phyloP scores from a whole-genome alignment of 2,329 filamentous ascomycete genomes.

The Fonsecaea erecta region DNA sequence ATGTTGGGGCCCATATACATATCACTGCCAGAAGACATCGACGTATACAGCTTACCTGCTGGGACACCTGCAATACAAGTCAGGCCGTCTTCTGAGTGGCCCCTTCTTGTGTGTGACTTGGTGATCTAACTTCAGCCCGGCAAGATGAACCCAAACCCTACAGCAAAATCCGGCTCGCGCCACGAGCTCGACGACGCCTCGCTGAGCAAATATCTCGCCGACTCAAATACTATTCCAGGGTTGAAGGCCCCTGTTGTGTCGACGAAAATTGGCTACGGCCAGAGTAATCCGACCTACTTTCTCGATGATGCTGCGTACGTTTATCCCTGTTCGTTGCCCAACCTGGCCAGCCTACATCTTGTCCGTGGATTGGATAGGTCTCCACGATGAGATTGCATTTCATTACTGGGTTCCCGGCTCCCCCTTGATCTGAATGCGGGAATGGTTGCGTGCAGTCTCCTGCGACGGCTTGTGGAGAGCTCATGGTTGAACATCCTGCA shows the following conservation, averaged over 20 bases:
- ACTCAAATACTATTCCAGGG: slow-evolving; percentile 21
- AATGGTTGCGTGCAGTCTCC: background rate
- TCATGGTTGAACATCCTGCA: background rate
- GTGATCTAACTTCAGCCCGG: background rate
- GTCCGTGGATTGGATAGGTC: background rate
- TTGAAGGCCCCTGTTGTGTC: slow-evolving; percentile 26
- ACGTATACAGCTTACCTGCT: background rate
- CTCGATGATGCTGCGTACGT: slow-evolving; percentile 32
- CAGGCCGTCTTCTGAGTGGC: background rate
- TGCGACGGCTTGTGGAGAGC: background rate
- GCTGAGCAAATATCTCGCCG: slow-evolving; percentile 23
- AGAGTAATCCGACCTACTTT: slow-evolving; percentile 34
- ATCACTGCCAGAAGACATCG: background rate
- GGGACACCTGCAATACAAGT: background rate
- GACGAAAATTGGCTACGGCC: slow-evolving; percentile 33
- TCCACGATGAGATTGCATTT: background rate
- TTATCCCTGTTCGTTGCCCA: background rate
- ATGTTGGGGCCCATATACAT: background rate
- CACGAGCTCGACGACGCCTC: slow-evolving; percentile 27
- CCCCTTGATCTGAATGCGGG: background rate
- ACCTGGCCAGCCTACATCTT: background rate
- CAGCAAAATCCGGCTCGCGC: slow-evolving; percentile 10
- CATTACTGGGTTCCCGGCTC: background rate
- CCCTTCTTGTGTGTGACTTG: background rate
- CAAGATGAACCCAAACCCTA: slow-evolving; percentile 17